A percentile compares a stretch with the other conserved stretches of the same genome.
These are phyloP conservation scores for Acer campestre DNA, from an alignment of 345 rosid genomes.

Conservation along the genomic window DNA sequence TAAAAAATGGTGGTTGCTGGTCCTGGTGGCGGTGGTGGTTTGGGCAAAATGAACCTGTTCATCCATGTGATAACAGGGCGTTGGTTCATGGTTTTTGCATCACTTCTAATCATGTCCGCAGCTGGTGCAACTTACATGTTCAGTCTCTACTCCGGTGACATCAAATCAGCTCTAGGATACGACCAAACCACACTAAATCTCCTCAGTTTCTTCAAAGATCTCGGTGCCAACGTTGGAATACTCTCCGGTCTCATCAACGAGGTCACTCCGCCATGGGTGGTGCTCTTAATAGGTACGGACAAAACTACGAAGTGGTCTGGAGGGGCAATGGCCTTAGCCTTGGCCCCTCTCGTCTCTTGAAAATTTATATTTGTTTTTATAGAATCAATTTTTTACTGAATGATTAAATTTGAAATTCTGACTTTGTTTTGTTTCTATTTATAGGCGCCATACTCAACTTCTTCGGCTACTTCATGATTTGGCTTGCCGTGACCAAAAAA, in stretches of 20 bases:
- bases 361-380: too few species aligned
- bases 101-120: constrained; percentile 58
- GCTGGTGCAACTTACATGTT: constrained; percentile 76
- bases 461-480: constrained; percentile 70
- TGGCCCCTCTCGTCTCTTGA: too few species aligned
- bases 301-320: too few species aligned
- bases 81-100: constrained; percentile 68
- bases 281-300: constrained; percentile 26
- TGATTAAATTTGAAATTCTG: too few species aligned
- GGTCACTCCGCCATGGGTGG: constrained; percentile 71
- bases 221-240: constrained; percentile 58
- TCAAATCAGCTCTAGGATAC: constrained; percentile 43
- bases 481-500: constrained; percentile 55
- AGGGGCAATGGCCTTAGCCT: too few species aligned
- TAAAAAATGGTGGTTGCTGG: constrained; percentile 31
- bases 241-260: constrained; percentile 63
- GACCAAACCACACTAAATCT: constrained; percentile 64
- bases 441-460: constrained; percentile 58
- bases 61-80: constrained; percentile 44
- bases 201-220: constrained; percentile 67
- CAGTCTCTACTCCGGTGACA: constrained; percentile 45
- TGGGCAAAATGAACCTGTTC: constrained; percentile 30
- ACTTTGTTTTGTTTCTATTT: too few species aligned
- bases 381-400: too few species aligned
- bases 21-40: constrained; percentile 3